A percentile compares a stretch with the other conserved stretches of the same genome.
These are phyloP conservation scores for Blastomyces gilchristii DNA, from an alignment of 2,329 filamentous ascomycete species.

Conservation along the genomic window DNA sequence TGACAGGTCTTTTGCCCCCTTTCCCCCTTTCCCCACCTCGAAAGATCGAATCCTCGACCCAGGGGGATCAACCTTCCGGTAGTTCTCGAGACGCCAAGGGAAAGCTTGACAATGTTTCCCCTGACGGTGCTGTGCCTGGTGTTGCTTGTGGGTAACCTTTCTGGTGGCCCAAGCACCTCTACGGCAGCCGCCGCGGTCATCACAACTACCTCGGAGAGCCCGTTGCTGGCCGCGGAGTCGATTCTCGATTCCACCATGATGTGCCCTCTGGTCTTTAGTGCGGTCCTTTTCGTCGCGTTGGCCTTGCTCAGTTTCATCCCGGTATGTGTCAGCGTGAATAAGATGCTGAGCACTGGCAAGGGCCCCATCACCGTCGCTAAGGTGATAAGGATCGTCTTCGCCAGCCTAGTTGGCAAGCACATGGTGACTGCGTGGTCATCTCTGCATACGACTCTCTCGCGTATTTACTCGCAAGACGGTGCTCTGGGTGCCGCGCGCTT, in stretches of 20 bases:
- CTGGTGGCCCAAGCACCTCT: not conserved
- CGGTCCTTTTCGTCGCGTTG: not conserved
- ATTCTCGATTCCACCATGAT: not conserved
- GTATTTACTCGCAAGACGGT: not conserved
- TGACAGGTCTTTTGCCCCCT: not conserved
- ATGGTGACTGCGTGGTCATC: not conserved
- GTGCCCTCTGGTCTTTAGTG: slow-evolving; percentile 2
- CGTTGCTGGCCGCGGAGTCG: not conserved
- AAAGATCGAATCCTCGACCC: not conserved
- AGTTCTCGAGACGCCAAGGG: not conserved
- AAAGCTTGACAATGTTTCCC: not conserved
- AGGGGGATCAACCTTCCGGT: not conserved
- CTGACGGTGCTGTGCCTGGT: not conserved
- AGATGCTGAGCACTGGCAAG: not conserved
- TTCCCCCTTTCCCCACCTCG: not conserved
- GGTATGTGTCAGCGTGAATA: not conserved
- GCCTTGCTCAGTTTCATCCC: slow-evolving; percentile 1
- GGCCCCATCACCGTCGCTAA: not conserved
- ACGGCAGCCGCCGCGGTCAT: not conserved
- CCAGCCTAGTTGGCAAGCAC: not conserved
- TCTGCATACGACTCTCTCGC: not conserved
- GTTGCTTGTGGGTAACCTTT: not conserved
- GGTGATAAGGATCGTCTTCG: not conserved
- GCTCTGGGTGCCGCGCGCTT: not conserved
- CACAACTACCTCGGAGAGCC: not conserved